Percentiles rank a stretch among this genome's conserved stretches.
phyloP scores from a whole-genome alignment of 1,139 yeast species.

The Protomyces inouyei region DNA sequence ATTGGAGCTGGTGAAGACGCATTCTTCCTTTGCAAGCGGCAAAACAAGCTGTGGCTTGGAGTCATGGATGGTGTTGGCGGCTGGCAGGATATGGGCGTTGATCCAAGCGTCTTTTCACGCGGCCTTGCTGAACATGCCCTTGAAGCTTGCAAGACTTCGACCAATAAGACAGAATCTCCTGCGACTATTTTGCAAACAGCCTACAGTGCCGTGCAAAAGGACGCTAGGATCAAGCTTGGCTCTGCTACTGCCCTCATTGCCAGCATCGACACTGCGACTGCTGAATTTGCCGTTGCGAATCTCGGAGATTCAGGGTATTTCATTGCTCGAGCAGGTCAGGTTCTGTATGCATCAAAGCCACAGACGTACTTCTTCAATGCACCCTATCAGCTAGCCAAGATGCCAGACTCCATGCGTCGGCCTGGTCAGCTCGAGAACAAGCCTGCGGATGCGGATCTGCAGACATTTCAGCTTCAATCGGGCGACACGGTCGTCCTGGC shows the following conservation, averaged over 20 bases:
- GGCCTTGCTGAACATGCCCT: slow-evolving; percentile 19
- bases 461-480: slow-evolving; percentile 46
- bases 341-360: slow-evolving; percentile 63
- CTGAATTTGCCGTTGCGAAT: slow-evolving; percentile 58
- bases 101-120: slow-evolving; percentile 49
- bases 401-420: slow-evolving; percentile 60
- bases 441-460: slow-evolving; percentile 48
- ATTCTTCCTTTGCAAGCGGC: neutral
- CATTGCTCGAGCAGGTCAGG: slow-evolving; percentile 61
- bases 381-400: slow-evolving; percentile 82
- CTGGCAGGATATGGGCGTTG: slow-evolving; percentile 89
- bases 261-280: slow-evolving; percentile 50
- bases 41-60: slow-evolving; percentile 54
- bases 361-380: slow-evolving; percentile 86
- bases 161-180: slow-evolving; percentile 2
- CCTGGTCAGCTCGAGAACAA: slow-evolving; percentile 52
- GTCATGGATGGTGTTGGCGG: slow-evolving; percentile 99
- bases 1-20: slow-evolving; percentile 17
- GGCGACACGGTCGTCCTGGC: slow-evolving; percentile 79
- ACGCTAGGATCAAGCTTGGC: slow-evolving; percentile 72
- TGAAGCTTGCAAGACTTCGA: neutral
- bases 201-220: slow-evolving; percentile 42
- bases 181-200: slow-evolving; percentile 8
- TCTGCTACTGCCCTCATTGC: slow-evolving; percentile 96
- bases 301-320: slow-evolving; percentile 96